phyloP scores from a whole-genome alignment of 345 rosid species.

The Eucalyptus microcorys region DNA sequence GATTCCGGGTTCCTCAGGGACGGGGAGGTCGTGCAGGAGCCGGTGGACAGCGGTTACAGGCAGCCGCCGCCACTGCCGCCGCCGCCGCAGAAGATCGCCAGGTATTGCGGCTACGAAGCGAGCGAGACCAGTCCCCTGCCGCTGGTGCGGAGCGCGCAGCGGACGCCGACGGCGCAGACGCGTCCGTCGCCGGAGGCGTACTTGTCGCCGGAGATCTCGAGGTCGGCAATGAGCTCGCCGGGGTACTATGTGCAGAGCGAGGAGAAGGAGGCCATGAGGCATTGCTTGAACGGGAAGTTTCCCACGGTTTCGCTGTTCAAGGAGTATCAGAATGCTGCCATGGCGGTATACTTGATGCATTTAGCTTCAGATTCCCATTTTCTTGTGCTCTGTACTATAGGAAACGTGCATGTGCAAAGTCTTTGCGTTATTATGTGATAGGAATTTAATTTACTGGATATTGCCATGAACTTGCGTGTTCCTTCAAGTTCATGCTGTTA shows the following conservation, averaged over 20 bases:
- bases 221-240: slow-evolving; percentile 24
- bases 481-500: too few relatives aligned
- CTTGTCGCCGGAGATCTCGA: slow-evolving; percentile 60
- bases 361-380: background rate
- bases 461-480: background rate
- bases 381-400: background rate
- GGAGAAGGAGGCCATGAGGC: slow-evolving; percentile 35
- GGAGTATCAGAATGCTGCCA: slow-evolving; percentile 82
- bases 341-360: slow-evolving; percentile 42
- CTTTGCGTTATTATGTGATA: background rate
- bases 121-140: slow-evolving; percentile 46
- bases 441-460: background rate
- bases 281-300: slow-evolving; percentile 67
- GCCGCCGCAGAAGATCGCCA: slow-evolving; percentile 38
- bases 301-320: slow-evolving; percentile 84
- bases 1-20: background rate
- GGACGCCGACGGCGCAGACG: slow-evolving; percentile 5
- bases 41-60: background rate
- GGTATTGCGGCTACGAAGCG: slow-evolving; percentile 29
- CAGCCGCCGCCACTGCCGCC: background rate
- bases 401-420: background rate
- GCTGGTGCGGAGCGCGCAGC: slow-evolving; percentile 25
- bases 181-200: slow-evolving; percentile 52
- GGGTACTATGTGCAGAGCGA: slow-evolving; percentile 21
- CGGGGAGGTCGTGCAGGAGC: slow-evolving; percentile 9